Evolutionary conservation across 345 rosid genomes (phyloP).

Genomic region (Cardamine occulta): DNA sequence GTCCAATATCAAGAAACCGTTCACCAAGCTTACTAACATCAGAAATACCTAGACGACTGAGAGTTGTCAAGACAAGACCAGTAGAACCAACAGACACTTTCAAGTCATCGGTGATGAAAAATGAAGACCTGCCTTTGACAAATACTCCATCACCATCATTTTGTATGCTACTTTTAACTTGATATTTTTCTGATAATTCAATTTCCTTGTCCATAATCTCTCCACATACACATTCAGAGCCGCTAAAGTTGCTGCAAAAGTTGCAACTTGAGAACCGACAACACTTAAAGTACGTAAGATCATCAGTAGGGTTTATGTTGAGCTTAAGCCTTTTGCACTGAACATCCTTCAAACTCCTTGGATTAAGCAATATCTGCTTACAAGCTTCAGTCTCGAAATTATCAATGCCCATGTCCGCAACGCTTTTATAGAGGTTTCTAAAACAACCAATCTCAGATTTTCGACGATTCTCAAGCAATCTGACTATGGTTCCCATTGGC

Average conservation of each 20-base stretch:
- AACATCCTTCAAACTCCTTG: constrained; percentile 17
- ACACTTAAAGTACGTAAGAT: constrained; percentile 16
- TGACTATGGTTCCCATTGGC: constrained; percentile 29
- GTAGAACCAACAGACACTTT: neutral
- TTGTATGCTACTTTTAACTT: neutral
- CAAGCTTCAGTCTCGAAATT: constrained; percentile 12
- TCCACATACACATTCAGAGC: constrained; percentile 9
- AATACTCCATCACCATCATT: constrained; percentile 13
- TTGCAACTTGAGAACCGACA: neutral
- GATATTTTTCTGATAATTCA: neutral
- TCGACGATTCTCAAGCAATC: constrained; percentile 2
- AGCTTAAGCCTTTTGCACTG: constrained; percentile 21
- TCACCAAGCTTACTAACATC: constrained; percentile 29
- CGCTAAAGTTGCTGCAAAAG: constrained; percentile 3
- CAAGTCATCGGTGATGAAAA: constrained; percentile 37
- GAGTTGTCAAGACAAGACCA: neutral
- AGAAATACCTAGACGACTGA: constrained; percentile 2
- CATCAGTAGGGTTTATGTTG: constrained; percentile 25
- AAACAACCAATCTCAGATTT: constrained; percentile 26
- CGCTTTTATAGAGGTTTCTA: constrained; percentile 26
- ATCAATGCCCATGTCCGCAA: neutral
- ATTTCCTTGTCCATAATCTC: constrained; percentile 6
- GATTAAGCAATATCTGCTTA: constrained; percentile 18
- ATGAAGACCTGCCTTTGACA: constrained; percentile 5
- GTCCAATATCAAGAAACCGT: constrained; percentile 23